Base-by-base conservation (phyloP, 306 rosid genomes). In the Prinsepia uniflora region DNA sequence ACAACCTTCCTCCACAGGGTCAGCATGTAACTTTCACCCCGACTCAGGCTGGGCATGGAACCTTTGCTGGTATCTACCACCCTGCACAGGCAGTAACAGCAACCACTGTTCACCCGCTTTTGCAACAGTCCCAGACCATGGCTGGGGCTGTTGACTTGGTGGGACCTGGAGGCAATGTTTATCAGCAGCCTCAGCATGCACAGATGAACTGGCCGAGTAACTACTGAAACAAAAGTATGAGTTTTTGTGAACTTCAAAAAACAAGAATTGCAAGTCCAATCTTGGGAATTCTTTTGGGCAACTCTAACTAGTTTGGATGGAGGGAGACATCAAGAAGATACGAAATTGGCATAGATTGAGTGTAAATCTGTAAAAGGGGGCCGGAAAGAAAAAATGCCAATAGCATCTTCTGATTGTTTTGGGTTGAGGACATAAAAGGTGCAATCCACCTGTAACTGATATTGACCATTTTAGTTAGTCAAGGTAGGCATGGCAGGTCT, bases 181-280 rank as follows among this genome's bases (percentile, higher is more conserved):
- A 94, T 80, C 99, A 90, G 78, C 95, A 87, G 73, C 85, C 95
- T 72, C 99, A 94, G 80, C 97, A 94, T 72, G 66, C 97, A 3
- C 99, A 89, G 66, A 86, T 89, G 55, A 91, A 94, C 82, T 94
- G 99, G 97, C 96, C 97, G 4, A 87, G 82, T 80, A 94, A 94
- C 86, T 91, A 94, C 81, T 90, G 88, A 87, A 79, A 54, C 59
- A 36, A 72, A 63, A 55, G 12, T 40, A 45, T 46, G 69, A 56
- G 39, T 68, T 73, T 58, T 65, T 81, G 72, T 66, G 67, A 83
- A 81, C 86, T 65, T 73, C 75, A 71, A 84, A 71, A 84, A 66
- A 76, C 73, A 72, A 72, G 80, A 78, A 79, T 79, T 70, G 76
- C 67, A 76, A 76, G 65, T 79, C 81, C 81, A 80, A 72, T 81